Percentiles rank a stretch among this genome's conserved stretches.
Conservation (phyloP, 2,329 filamentous ascomycete species). For the Pseudomassariella vexata region DNA sequence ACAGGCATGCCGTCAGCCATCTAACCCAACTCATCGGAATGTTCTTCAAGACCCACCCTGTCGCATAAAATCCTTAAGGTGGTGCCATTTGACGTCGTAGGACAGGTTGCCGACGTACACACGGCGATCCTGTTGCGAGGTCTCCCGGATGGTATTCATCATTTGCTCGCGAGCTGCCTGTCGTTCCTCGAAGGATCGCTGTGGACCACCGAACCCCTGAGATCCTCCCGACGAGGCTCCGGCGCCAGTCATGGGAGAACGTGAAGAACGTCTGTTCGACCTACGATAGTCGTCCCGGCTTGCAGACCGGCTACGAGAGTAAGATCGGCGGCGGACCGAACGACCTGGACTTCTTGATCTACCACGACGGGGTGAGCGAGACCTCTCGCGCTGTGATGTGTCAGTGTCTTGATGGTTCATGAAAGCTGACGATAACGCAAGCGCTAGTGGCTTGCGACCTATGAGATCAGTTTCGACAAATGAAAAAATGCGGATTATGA, state of each 20-base stretch:
- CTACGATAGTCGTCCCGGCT: constrained; percentile 75
- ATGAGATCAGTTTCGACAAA: too few species aligned
- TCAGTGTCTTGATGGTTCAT: constrained; percentile 23
- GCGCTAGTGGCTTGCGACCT: too few species aligned
- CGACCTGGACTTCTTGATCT: constrained; percentile 79
- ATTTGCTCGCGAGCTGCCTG: constrained; percentile 82
- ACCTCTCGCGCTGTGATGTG: constrained; percentile 69
- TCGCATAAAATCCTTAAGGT: constrained; percentile 99
- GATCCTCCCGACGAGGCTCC: constrained; percentile 65
- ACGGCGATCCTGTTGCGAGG: constrained; percentile 95
- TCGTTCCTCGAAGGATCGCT: constrained; percentile 80
- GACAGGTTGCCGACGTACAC: constrained; percentile 99
- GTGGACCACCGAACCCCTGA: constrained; percentile 59
- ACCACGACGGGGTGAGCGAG: constrained; percentile 69
- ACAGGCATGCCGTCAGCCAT: constrained; percentile 31
- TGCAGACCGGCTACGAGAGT: constrained; percentile 72
- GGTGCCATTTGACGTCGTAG: constrained; percentile 99
- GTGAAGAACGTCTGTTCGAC: constrained; percentile 63
- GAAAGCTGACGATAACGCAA: constrained; percentile 7
- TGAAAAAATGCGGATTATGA: too few species aligned
- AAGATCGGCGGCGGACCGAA: constrained; percentile 65
- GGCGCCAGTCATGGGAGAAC: constrained; percentile 80
- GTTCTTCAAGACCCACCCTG: constrained; percentile 65
- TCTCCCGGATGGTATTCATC: constrained; percentile 91
- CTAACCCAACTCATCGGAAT: constrained; percentile 16